Base-by-base conservation (phyloP, 2,329 filamentous ascomycete genomes). In the Magnaporthiopsis incrustans region DNA sequence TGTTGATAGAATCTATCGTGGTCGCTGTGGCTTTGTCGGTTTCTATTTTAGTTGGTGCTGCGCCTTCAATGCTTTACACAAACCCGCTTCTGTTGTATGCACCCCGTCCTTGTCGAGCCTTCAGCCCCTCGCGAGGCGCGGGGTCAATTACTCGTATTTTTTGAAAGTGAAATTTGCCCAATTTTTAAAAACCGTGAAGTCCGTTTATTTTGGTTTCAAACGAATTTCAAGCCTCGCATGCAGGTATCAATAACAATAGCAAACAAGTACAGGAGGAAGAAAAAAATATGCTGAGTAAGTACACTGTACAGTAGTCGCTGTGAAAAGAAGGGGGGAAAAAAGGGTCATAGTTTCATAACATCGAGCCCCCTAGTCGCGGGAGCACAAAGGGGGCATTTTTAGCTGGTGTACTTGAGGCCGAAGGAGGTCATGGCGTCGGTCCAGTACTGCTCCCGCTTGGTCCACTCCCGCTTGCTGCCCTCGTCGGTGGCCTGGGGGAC, bases 401-500 rank as follows among this genome's bases (percentile, higher is more conserved):
- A 53, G 44, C 44, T 53, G 22, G 44, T 53, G 22, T 53, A 53
- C 44, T 53, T 53, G 44, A 53, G 44, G 44, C 44, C 44, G 22
- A 53, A 53, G 30, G 60, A 25, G 25, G 38, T 56, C 35, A 53
- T 32, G 32, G 61, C 56, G 15, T 50, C 33, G 61, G 27, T 32
- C 61, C 61, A 62, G 61, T 57, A 57, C 14, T 38, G 18, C 61
- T 57, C 53, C 6, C 61, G 44, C n/a, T 32, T 33, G 18, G 27
- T 27, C 50, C 44, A 62, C 61, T 62, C 61, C 12, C 57, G 27
- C 57, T 22, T 7, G 14, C 27, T 58, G 57, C 4, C 27, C 8
- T 33, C 26, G 61, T 57, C 61, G 11, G 14, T 22, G 44, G 11
- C 18, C 61, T 62, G 14, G 12, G 44, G 26, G 18, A 57, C 74